Conservation (phyloP, 2,329 filamentous ascomycete species). For the Blumeriella jaapii region DNA sequence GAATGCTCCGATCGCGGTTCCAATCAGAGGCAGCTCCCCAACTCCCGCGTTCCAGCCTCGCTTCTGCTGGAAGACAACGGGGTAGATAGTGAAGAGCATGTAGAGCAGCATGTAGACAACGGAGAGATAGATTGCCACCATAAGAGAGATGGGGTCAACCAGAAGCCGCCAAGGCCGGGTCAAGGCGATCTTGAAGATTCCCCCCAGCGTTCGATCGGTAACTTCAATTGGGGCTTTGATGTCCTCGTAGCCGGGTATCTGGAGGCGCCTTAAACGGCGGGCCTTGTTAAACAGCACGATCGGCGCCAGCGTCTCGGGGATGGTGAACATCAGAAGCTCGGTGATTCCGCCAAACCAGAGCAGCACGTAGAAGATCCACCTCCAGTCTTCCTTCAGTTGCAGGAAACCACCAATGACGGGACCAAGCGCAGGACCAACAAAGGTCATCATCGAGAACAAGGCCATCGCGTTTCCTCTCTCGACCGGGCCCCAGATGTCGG, state of each 20-base stretch:
- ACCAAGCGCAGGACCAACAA: slow-evolving; percentile 41
- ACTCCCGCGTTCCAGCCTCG: slow-evolving; percentile 37
- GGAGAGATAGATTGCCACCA: slow-evolving; percentile 75
- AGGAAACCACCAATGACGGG: slow-evolving; percentile 44
- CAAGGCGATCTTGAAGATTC: slow-evolving; percentile 65
- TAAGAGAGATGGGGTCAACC: slow-evolving; percentile 78
- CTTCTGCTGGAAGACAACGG: slow-evolving; percentile 24
- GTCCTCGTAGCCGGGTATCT: slow-evolving; percentile 40
- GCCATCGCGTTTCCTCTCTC: slow-evolving; percentile 47
- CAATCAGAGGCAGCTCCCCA: slow-evolving; percentile 55
- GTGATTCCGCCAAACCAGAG: slow-evolving; percentile 33
- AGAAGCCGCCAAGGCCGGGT: slow-evolving; percentile 84
- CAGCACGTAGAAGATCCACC: slow-evolving; percentile 40
- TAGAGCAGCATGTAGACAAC: slow-evolving; percentile 23
- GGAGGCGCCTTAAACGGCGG: slow-evolving; percentile 35
- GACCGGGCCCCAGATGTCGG: slow-evolving; percentile 45
- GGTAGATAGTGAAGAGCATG: slow-evolving; percentile 25
- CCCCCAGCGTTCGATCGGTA: slow-evolving; percentile 39
- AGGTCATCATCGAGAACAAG: slow-evolving; percentile 51
- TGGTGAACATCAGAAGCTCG: slow-evolving; percentile 38
- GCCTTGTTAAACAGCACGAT: slow-evolving; percentile 43
- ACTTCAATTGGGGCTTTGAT: slow-evolving; percentile 47
- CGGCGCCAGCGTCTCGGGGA: slow-evolving; percentile 45
- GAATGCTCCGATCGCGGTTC: slow-evolving; percentile 39
- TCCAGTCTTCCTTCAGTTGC: slow-evolving; percentile 39